Conservation (phyloP, 2,329 filamentous ascomycete genomes). For the Talaromyces atroroseus region DNA sequence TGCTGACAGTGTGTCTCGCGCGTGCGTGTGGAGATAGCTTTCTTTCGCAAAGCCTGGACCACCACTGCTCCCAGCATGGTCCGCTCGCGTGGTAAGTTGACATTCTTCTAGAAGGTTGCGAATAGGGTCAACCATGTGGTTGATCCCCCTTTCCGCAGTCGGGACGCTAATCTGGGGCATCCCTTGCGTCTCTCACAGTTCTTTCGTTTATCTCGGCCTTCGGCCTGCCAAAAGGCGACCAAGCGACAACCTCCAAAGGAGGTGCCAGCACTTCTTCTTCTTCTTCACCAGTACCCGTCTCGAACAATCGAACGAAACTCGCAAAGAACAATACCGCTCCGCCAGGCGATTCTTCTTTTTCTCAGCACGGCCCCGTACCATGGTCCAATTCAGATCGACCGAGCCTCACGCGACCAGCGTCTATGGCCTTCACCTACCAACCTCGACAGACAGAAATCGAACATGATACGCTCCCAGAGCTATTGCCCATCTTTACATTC, state of each 20-base stretch:
- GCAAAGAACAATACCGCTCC: constrained; percentile 3
- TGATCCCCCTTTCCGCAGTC: constrained; percentile 3
- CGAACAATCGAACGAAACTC: constrained; percentile 6
- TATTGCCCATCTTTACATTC: constrained; percentile 89
- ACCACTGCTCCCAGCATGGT: constrained; percentile 24
- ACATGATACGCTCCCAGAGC: constrained; percentile 81
- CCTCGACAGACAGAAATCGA: constrained; percentile 80
- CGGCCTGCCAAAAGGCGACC: constrained; percentile 35
- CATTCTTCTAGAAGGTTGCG: neutral
- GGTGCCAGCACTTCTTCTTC: constrained; percentile 22
- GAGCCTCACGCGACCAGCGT: constrained; percentile 63
- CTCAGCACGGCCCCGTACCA: constrained; percentile 12
- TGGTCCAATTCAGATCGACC: constrained; percentile 37
- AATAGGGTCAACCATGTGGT: constrained; percentile 30
- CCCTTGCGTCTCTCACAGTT: constrained; percentile 68
- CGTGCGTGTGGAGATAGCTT: neutral
- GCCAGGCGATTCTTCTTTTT: constrained; percentile 6
- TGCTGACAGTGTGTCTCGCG: neutral
- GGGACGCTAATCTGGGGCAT: constrained; percentile 75
- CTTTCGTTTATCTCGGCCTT: constrained; percentile 75
- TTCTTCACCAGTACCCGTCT: constrained; percentile 23
- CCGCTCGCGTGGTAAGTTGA: constrained; percentile 35
- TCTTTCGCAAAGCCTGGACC: neutral
- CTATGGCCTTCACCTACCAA: constrained; percentile 80
- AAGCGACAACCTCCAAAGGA: constrained; percentile 26